These are phyloP conservation scores for Kwoniella shivajii DNA, from an alignment of 1,284 basidiomycete species.

Conservation along the genomic window DNA sequence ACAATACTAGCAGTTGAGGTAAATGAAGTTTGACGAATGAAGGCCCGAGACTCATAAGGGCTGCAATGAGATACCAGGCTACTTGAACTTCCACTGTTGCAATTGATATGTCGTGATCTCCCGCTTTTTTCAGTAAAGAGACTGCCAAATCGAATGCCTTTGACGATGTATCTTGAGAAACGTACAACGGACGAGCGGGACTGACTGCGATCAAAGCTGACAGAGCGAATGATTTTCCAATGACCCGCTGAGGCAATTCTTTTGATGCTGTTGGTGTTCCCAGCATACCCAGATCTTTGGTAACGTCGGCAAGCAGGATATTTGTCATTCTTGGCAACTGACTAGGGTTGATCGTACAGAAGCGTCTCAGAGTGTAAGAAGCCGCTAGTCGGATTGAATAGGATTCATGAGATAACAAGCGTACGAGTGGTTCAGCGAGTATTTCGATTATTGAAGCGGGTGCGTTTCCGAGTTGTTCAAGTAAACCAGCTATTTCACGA, in stretches of 20 bases:
- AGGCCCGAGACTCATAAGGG: conserved; percentile 88
- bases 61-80: conserved; percentile 89
- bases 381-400: conserved; percentile 83
- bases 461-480: conserved; percentile 89
- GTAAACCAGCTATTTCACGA: conserved; percentile 78
- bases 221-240: conserved; percentile 87
- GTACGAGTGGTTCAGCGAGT: conserved; percentile 79
- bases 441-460: conserved; percentile 88
- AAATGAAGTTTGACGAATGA: conserved; percentile 91
- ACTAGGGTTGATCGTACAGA: conserved; percentile 84
- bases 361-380: conserved; percentile 83
- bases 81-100: conserved; percentile 87
- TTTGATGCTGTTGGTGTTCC: conserved; percentile 67
- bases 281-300: conserved; percentile 59
- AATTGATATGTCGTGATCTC: conserved; percentile 82
- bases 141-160: conserved; percentile 91
- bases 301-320: conserved; percentile 80
- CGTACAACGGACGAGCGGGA: conserved; percentile 84
- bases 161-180: conserved; percentile 88
- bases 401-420: conserved; percentile 82
- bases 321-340: conserved; percentile 81
- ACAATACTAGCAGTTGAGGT: conserved; percentile 87
- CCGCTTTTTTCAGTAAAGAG: conserved; percentile 83
- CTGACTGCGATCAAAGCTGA: conserved; percentile 84
- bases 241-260: conserved; percentile 70